Base-by-base conservation (phyloP, 1,284 basidiomycete species). In the Rhodotorula mucilaginosa region DNA sequence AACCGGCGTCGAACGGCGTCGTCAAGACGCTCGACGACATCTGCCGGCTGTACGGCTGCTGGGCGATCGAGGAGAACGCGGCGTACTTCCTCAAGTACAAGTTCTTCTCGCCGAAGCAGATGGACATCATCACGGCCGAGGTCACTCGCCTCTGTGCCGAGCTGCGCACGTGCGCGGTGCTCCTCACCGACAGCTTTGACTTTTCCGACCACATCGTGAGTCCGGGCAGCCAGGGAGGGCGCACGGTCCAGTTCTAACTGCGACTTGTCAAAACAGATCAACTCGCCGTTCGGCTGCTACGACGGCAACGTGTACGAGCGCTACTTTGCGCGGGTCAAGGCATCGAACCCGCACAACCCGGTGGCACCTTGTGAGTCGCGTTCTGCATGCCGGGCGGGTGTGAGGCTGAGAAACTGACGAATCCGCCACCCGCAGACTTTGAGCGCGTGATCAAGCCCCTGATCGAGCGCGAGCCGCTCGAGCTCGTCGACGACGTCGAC, bases 41-140 rank as follows among this genome's bases (percentile, higher is more conserved):
- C 54, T 82, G 81, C 67, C 76, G 76, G 63, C 75, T 84, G 54
- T 85, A 84, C 74, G 83, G 84, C n/a, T 79, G 85, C 19, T 86
- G 85, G 84, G 82, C 84, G 78, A 83, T 86, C 75, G 85, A 86
- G 78, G 85, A 86, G 81, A 84, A 85, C 79, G 84, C 84, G 59
- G 84, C 82, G 47, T 82, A 83, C 76, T 86, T 86, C 81, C 80
- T 86, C 76, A 83, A 84, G 76, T 83, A 82, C 81, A 68, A 78
- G 48, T 78, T 70, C 65, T 78, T 70, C 64, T 60, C 69, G n/a
- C 58, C 68, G 19, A 59, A 65, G 61, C 78, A 78, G 65, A 76
- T 77, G 67, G 73, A 79, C 63, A 21, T 69, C 34, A 70, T 78
- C 60, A 71, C 67, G 57, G 39, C 70, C 52, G 74, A 72, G 64